Evolutionary conservation across 257 asterid species (phyloP).

Genomic region (Solanum rostratum): DNA sequence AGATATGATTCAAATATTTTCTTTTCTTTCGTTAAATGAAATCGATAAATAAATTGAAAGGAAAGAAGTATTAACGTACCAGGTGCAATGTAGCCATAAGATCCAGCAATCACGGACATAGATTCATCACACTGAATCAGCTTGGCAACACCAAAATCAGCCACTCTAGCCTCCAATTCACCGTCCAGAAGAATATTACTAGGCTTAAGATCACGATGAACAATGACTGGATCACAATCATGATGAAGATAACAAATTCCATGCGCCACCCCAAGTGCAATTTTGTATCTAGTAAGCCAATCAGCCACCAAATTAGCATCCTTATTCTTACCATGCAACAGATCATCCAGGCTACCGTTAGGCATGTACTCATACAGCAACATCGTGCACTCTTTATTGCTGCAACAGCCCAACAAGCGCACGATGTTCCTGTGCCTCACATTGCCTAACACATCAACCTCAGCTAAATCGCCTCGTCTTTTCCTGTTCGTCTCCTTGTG

Average conservation of each 20-base stretch:
- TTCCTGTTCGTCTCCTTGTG: slow-evolving; percentile 40
- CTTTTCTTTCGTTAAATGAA: too few relatives aligned
- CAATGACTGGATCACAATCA: slow-evolving; percentile 76
- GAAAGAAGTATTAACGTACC: slow-evolving; percentile 19
- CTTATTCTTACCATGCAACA: slow-evolving; percentile 66
- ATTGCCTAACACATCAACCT: slow-evolving; percentile 81
- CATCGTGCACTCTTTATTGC: slow-evolving; percentile 56
- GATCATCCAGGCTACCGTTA: slow-evolving; percentile 71
- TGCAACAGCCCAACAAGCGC: slow-evolving; percentile 62
- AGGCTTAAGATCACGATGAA: slow-evolving; percentile 70
- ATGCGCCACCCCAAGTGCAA: slow-evolving; percentile 82
- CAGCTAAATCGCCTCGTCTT: slow-evolving; percentile 70
- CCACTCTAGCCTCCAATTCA: slow-evolving; percentile 75
- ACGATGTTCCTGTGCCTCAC: slow-evolving; percentile 86
- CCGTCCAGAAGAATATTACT: slow-evolving; percentile 63
- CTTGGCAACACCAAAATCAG: slow-evolving; percentile 88
- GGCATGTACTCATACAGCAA: slow-evolving; percentile 89
- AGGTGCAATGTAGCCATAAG: slow-evolving; percentile 95
- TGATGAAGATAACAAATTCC: slow-evolving; percentile 88
- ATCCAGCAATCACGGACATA: slow-evolving; percentile 87
- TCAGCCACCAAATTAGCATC: slow-evolving; percentile 41
- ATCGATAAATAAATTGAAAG: too few relatives aligned
- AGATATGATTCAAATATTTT: too few relatives aligned
- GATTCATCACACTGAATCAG: slow-evolving; percentile 54
- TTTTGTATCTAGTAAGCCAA: slow-evolving; percentile 65